phyloP scores from a whole-genome alignment of 2,329 filamentous ascomycete species.

The Zasmidium cellare region DNA sequence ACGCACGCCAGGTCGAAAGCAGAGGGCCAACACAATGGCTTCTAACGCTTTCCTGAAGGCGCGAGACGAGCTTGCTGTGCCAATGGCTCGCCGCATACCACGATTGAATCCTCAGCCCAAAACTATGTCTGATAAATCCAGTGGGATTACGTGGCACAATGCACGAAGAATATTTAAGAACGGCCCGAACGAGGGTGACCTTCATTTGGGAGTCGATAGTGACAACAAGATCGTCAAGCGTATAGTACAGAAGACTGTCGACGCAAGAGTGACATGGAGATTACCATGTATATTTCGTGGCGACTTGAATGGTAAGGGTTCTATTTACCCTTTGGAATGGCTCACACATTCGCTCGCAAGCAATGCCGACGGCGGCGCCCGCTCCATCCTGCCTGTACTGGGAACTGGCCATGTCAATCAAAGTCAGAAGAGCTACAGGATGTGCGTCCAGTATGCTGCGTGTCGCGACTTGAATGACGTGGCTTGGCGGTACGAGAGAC shows the following conservation, averaged over 20 bases:
- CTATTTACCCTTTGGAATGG: neutral
- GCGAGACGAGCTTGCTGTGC: no score
- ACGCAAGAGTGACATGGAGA: neutral
- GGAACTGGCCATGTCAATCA: neutral
- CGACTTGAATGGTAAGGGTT: neutral
- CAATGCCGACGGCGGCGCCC: neutral
- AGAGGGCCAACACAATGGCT: no score
- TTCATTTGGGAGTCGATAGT: neutral
- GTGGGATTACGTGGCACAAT: no score
- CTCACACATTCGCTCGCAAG: neutral
- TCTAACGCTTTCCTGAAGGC: no score
- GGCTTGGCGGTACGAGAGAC: neutral
- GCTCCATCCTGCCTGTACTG: neutral
- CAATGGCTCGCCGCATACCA: no score
- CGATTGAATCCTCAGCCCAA: no score
- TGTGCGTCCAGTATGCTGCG: neutral
- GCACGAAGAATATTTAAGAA: no score
- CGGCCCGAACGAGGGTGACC: no score
- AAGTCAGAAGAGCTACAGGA: neutral
- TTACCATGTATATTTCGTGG: neutral
- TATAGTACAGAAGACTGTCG: neutral
- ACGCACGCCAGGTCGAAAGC: no score
- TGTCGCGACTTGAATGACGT: neutral
- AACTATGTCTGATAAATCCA: no score
- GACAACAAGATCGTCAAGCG: neutral